Conservation (phyloP, 2,329 filamentous ascomycete genomes). For the Chlorencoelia australis region DNA sequence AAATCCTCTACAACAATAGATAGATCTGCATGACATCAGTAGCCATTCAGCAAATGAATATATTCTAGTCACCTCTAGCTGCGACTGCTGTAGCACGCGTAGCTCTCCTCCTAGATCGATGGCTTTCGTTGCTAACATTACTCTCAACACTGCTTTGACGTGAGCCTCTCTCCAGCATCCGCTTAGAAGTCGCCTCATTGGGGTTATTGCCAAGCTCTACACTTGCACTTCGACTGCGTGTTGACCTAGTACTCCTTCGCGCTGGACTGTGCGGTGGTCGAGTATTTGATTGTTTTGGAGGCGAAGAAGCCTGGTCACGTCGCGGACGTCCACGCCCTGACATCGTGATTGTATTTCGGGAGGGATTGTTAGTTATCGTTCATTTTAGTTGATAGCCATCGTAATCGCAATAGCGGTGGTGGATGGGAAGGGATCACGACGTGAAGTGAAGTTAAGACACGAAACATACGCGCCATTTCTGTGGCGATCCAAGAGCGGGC, state of each 20-base stretch:
- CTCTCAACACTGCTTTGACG: conserved; percentile 20
- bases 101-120: not conserved
- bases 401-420: too few species aligned
- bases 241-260: conserved; percentile 21
- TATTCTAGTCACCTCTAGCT: conserved; percentile 11
- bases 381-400: too few species aligned
- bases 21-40: conserved; percentile 18
- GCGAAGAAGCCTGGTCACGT: conserved; percentile 21
- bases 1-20: conserved; percentile 21
- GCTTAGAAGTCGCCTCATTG: too few species aligned
- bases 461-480: too few species aligned
- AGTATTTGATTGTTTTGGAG: conserved; percentile 12
- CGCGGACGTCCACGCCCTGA: conserved; percentile 13
- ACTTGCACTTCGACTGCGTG: conserved; percentile 31
- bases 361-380: too few species aligned
- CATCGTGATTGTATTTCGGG: conserved; percentile 5
- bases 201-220: too few species aligned
- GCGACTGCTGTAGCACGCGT: conserved; percentile 5
- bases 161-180: conserved; percentile 4
- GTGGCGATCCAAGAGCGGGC: too few species aligned
- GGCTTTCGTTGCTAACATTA: conserved; percentile 13
- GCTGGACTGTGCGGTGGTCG: conserved; percentile 13
- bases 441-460: too few species aligned
- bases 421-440: too few species aligned
- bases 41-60: not conserved